Base-by-base conservation (phyloP, 1,284 basidiomycete genomes). In the Boletellus deceptivus region DNA sequence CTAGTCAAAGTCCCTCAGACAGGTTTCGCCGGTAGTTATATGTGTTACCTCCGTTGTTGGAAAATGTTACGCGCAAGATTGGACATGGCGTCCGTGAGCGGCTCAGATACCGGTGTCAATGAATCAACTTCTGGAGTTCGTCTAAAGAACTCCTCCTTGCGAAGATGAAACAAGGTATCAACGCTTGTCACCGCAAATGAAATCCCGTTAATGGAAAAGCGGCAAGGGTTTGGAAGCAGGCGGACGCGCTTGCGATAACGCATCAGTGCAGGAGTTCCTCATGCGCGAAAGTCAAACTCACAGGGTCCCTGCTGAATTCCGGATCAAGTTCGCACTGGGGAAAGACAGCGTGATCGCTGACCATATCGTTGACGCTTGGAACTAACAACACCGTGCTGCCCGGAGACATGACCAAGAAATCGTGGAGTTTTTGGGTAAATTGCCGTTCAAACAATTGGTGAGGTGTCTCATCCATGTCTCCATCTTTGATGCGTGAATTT, bases 111-210 rank as follows among this genome's bases (percentile, higher is more conserved):
- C 18, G 72, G 62, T 5, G 70, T 62, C 24, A 73, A 55, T 1
- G 74, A 60, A 48, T 86, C 82, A 2, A 84, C 75, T 57, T 89
- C 89, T 48, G 80, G 75, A 3, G 84, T 85, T 27, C 81, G 78
- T 63, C 85, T 87, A 56, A 89, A 77, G 50, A 86, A 81, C 65
- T 98, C 92, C 60, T 97, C 90, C 54, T 84, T 86, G 47, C 87
- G 82, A 2, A 99, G 74, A 65, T 97, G 93, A 70, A 94, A 94
- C 22, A 99, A 73, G 0, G 87, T 80, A 66, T 99, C 97, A 6
- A 92, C 83, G 49, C 90, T 93, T 16, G 82, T 88, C 6, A 82
- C 77, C 0, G 80, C 90, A 57, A 99, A 88, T 1, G 82, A 75
- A 27, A 97, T 71, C 46, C 87, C 91, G 67, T 98, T 96, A 56